These are phyloP conservation scores for Naganishia cerealis DNA, from an alignment of 1,284 basidiomycete genomes.

Conservation along the genomic window DNA sequence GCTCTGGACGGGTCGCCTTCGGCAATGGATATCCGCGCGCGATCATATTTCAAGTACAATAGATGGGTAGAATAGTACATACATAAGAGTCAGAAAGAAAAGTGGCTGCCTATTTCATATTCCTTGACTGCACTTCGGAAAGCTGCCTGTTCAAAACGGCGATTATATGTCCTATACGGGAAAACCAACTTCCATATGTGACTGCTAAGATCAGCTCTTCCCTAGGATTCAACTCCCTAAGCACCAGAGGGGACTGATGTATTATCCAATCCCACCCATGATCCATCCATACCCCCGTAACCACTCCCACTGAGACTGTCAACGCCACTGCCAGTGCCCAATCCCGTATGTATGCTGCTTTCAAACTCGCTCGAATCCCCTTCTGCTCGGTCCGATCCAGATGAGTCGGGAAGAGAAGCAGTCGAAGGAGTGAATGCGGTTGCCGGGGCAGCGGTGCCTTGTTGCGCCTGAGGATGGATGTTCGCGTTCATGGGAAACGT, in stretches of 20 bases:
- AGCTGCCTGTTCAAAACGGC: no score
- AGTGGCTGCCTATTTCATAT: no score
- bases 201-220: no score
- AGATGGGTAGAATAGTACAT: background rate
- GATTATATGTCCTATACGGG: no score
- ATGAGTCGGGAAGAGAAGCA: slow-evolving; percentile 13
- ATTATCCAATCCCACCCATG: slow-evolving; percentile 21
- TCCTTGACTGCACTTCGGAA: no score
- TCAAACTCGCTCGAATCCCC: slow-evolving; percentile 26
- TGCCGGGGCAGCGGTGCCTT: background rate
- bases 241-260: background rate
- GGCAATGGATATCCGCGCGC: background rate
- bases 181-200: no score
- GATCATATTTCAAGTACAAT: background rate
- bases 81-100: no score
- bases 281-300: slow-evolving; percentile 21
- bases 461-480: background rate
- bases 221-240: background rate
- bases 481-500: slow-evolving; percentile 7
- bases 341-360: slow-evolving; percentile 17
- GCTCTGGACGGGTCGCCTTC: background rate
- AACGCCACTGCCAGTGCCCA: slow-evolving; percentile 12
- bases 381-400: slow-evolving; percentile 18
- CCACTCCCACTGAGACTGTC: slow-evolving; percentile 19
- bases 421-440: slow-evolving; percentile 16